phyloP scores from a whole-genome alignment of 352 stramenopile species.

The Phytophthora litchii region DNA sequence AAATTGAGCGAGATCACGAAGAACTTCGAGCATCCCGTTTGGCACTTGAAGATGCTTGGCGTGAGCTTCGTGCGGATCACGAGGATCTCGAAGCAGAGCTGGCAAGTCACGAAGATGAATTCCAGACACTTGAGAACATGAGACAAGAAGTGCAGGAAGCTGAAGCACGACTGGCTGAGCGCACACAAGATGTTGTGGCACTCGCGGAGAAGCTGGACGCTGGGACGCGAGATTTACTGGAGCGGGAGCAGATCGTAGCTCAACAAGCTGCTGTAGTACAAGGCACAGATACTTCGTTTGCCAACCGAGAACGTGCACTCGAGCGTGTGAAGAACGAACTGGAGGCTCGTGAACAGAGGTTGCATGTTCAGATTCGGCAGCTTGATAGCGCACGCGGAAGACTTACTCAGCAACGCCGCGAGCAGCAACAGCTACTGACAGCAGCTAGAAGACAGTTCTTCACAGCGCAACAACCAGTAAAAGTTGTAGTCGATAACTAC shows the following conservation, averaged over 20 bases:
- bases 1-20: constrained; percentile 42
- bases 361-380: constrained; percentile 63
- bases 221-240: constrained; percentile 26
- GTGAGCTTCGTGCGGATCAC: constrained; percentile 43
- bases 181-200: constrained; percentile 31
- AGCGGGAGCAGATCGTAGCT: constrained; percentile 36
- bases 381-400: constrained; percentile 50
- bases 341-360: constrained; percentile 49
- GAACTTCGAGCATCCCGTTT: constrained; percentile 38
- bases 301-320: constrained; percentile 32
- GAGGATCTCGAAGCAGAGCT: constrained; percentile 50
- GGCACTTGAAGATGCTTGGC: constrained; percentile 40
- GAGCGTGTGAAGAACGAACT: constrained; percentile 47
- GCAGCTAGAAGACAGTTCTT: constrained; percentile 18
- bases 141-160: constrained; percentile 39
- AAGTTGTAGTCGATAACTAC: constrained; percentile 22
- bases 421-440: constrained; percentile 41
- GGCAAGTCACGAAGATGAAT: constrained; percentile 53
- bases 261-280: constrained; percentile 26
- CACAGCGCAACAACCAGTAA: background rate
- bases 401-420: constrained; percentile 51
- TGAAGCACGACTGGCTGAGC: constrained; percentile 46
- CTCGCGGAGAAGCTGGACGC: constrained; percentile 32
- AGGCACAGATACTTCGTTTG: constrained; percentile 26
- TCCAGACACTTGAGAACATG: constrained; percentile 41